Evolutionary conservation across 345 rosid genomes (phyloP).

Genomic region (Luvunga scandens): DNA sequence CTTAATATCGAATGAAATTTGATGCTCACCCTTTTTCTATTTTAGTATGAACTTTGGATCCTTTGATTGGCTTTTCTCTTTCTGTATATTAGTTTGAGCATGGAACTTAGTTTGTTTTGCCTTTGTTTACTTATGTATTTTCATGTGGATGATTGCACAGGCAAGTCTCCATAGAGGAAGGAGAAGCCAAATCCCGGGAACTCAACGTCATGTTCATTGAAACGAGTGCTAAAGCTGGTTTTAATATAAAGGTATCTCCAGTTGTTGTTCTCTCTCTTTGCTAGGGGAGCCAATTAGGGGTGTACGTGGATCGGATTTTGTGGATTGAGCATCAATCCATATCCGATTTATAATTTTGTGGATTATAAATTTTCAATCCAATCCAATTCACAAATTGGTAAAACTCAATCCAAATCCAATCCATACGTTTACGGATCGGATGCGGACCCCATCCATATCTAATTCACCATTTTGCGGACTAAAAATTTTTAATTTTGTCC

Average conservation of each 20-base stretch:
- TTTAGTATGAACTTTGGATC: not conserved
- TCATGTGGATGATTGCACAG: slow-evolving; percentile 19
- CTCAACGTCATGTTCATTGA: slow-evolving; percentile 31
- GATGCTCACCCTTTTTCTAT: not conserved
- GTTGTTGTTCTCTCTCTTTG: not conserved
- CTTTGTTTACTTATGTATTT: not conserved
- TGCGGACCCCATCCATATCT: no score
- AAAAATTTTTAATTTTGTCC: no score
- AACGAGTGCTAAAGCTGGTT: slow-evolving; percentile 31
- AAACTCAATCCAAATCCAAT: no score
- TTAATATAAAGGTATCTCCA: slow-evolving; percentile 33
- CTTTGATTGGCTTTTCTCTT: not conserved
- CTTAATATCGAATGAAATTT: not conserved
- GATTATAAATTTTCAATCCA: no score
- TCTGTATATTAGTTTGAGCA: not conserved
- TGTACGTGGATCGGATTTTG: no score
- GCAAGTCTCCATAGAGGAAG: slow-evolving; percentile 42
- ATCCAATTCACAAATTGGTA: no score
- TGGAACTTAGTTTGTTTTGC: not conserved
- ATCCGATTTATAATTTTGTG: no score
- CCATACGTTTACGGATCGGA: no score
- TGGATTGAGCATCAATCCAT: no score
- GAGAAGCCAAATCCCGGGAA: slow-evolving; percentile 29
- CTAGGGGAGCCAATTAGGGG: no score
- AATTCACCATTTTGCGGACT: no score